Base-by-base conservation (phyloP, 495 filamentous ascomycete species). In the Xylona heveae region DNA sequence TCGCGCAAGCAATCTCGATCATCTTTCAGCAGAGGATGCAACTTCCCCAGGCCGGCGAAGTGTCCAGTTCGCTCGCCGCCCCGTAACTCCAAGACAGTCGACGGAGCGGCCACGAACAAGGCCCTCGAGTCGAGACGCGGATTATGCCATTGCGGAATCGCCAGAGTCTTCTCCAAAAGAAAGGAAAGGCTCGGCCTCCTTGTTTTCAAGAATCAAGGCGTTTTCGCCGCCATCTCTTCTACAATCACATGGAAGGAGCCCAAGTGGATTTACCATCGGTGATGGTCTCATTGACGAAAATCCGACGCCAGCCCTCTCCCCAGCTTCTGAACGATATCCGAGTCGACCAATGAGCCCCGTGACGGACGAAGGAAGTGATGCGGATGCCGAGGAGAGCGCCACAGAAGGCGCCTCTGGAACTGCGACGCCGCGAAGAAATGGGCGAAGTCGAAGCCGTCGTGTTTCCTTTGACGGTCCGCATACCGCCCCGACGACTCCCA, bases 401-500 rank as follows among this genome's bases (percentile, higher is more conserved):
- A 47, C 40, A 13, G 49, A 53, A 34, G 48, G 38, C 19, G 35
- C 41, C n/a, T n/a, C n/a, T n/a, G n/a, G n/a, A n/a, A n/a, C n/a
- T n/a, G n/a, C n/a, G n/a, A n/a, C n/a, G n/a, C n/a, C n/a, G 22
- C n/a, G 31, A 36, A 2, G 36, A 37, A 5, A 37, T 19, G 3
- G 28, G 30, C 1, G 42, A 41, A 29, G 38, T 39, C n/a, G 34
- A 35, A 48, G 34, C 36, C 36, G 44, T 21, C 40, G 52, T 9
- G 38, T 38, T 18, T 37, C 34, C n/a, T 32, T 45, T n/a, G 38
- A 39, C 13, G 45, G 42, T n/a, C 34, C 38, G 35, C 62, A 65
- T 33, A 75, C 71, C 4, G 65, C 64, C 12, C 71, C 74, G 10
- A 66, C 61, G 12, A 75, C 71, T 1, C 74, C 73, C 0, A 68